Base-by-base conservation (phyloP, 805 yeast genomes). In the Sporopachydermia quercuum region DNA sequence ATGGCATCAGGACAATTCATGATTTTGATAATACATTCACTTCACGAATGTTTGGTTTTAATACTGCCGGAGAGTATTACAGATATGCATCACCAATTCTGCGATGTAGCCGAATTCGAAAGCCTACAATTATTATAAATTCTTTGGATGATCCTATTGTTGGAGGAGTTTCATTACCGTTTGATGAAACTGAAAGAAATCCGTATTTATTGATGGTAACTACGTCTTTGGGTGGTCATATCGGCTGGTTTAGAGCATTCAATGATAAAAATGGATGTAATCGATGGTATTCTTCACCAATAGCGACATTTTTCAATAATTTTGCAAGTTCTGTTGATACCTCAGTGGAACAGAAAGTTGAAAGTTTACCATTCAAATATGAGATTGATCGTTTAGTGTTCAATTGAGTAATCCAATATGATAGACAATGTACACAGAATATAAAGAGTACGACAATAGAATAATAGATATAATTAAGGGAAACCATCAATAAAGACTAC, bases 161-260 rank as follows among this genome's bases (percentile, higher is more conserved):
- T 35, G 68, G 70, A 8, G 61, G 68, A 14, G 60, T 67, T 30
- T 51, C 62, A 2, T 65, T 75, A 34, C 85, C 87, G 5, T 42
- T 44, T 16, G 39, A 52, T 3, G 81, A 74, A 41, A 66, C 70
- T 15, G 44, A 52, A 33, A 55, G 62, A 19, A 78, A 78, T 44
- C 85, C 86, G 13, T 75, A 69, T 50, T 57, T 76, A 17, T 60
- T 70, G 19, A 57, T 76, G 56, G 61, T 74, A 3, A 68, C 71
- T 37, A 70, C 84, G 1, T 71, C 76, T 40, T 51, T 74, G 11
- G 91, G 91, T 46, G 89, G 89, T 4, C 91, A 80, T 53, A 17
- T 36, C 14, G 38, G 19, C 15, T 23, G 30, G 30, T 23, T 23
- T n/a, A 8, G 30, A n/a, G 30, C 30, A 23, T 8, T 23, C 13